Conservation (phyloP, 352 stramenopile genomes). For the Phytophthora sansomeana region DNA sequence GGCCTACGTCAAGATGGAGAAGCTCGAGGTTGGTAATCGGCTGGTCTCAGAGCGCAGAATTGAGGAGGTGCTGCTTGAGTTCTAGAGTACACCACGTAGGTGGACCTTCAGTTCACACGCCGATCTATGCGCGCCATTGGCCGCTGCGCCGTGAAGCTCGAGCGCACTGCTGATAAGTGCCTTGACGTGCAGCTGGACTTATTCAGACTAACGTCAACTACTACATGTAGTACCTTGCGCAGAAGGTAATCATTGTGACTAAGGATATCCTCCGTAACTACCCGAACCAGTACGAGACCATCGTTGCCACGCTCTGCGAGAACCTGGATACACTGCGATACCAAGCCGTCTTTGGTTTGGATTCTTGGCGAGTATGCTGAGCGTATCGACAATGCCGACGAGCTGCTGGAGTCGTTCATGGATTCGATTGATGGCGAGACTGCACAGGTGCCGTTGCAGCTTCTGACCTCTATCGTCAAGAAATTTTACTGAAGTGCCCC, state of each 20-base stretch:
- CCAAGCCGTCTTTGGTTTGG: slow-evolving; percentile 99
- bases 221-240: no score
- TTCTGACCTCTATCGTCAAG: slow-evolving; percentile 99
- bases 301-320: slow-evolving; percentile 99
- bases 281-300: slow-evolving; percentile 99
- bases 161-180: slow-evolving; percentile 97
- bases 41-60: no score
- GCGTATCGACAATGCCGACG: no score
- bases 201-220: slow-evolving; percentile 99
- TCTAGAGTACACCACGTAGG: slow-evolving; percentile 99
- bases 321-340: slow-evolving; percentile 98
- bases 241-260: slow-evolving; percentile 99
- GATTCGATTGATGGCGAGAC: slow-evolving; percentile 99
- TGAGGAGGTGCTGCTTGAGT: no score
- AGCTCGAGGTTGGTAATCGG: no score
- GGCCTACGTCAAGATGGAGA: no score
- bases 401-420: no score
- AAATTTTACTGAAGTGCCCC: slow-evolving; percentile 98
- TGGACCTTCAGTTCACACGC: slow-evolving; percentile 99
- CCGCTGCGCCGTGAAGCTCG: slow-evolving; percentile 97
- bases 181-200: slow-evolving; percentile 99
- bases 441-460: slow-evolving; percentile 96
- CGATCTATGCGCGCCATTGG: slow-evolving; percentile 98
- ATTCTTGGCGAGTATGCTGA: slow-evolving; percentile 99
- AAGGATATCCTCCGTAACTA: slow-evolving; percentile 99